phyloP scores from a whole-genome alignment of 208 protist genomes.

The Zelonia costaricensis region DNA sequence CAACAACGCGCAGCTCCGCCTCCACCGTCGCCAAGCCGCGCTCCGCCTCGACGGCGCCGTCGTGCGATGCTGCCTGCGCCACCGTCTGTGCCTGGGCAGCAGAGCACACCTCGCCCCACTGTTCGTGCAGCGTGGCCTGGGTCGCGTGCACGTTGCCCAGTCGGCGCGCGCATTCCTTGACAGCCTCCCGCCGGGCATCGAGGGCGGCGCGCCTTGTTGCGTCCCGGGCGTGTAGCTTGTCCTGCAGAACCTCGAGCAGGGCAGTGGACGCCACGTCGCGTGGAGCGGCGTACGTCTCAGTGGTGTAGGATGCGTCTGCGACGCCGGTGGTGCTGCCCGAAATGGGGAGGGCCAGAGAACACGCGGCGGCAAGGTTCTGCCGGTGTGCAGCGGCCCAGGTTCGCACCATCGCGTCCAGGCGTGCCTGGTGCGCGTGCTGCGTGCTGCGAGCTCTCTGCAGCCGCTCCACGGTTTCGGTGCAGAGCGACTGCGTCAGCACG shows the following conservation, averaged over 20 bases:
- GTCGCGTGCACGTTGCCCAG: slow-evolving; percentile 25
- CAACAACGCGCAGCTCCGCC: slow-evolving; percentile 12
- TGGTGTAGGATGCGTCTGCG: slow-evolving; percentile 4
- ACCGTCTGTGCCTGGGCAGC: slow-evolving; percentile 10
- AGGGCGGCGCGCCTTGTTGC: slow-evolving; percentile 17
- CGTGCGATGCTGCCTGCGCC: slow-evolving; percentile 15
- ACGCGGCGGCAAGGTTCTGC: slow-evolving; percentile 44
- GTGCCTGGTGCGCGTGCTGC: slow-evolving; percentile 49
- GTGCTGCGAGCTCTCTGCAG: slow-evolving; percentile 40
- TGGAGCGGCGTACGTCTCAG: slow-evolving; percentile 41
- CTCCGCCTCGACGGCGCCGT: slow-evolving; percentile 12
- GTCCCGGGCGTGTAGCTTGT: slow-evolving; percentile 30
- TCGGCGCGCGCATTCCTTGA: slow-evolving; percentile 24
- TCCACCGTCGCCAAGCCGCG: slow-evolving; percentile 5
- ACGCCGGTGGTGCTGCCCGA: slow-evolving; percentile 10
- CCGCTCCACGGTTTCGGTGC: slow-evolving; percentile 36
- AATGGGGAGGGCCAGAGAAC: slow-evolving; percentile 27
- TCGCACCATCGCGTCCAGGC: slow-evolving; percentile 42
- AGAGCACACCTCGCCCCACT: slow-evolving; percentile 16
- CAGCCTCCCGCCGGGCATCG: slow-evolving; percentile 25
- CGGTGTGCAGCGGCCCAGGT: slow-evolving; percentile 66
- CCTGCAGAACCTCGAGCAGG: slow-evolving; percentile 33
- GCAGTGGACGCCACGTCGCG: slow-evolving; percentile 33
- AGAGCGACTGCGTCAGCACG: slow-evolving; percentile 17
- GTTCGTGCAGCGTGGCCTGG: slow-evolving; percentile 8